Evolutionary conservation across 2,329 filamentous ascomycete genomes (phyloP), one percentile per base, ranked within the genome.

Genomic region (Botryotinia calthae): DNA sequence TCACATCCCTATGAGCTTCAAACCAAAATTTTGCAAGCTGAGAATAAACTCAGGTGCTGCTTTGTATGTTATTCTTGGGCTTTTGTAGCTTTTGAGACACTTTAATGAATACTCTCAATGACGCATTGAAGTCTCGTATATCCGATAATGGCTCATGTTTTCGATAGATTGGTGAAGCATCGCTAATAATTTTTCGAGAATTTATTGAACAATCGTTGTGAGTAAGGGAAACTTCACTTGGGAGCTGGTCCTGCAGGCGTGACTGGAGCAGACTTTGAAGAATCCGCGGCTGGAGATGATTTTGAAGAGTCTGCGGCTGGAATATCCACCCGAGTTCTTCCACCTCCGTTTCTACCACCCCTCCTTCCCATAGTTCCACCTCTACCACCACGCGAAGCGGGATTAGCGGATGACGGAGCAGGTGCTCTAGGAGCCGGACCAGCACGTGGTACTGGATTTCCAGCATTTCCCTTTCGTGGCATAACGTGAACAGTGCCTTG

Each of bases 401-500:
- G 71, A 69, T 67, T 61, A 73, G 77, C 72, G 37, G 78, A 72
- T 46, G 71, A 59, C 40, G 73, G 74, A 59, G 64, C 40, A 51
- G 71, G 64, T 7, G 65, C 25, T 76, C 71, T 72, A 68, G 85
- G 64, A 93, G 90, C 80, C 4, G 46, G 70, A 92, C 93, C 73
- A 92, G 89, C 83, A 97, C 95, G 84, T 1, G 97, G 91, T 75
- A 95, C 91, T 2, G 97, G 92, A 25, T 91, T 90, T 16, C 92
- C 91, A 81, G 97, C 92, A n/a, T 91, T 90, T 16, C 93, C 91
- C 81, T 93, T 94, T 67, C 92, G 88, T 83, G 97, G 95, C 37
- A 97, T 84, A 1, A 98, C 92, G 76, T 97, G 93, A 2, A 98
- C 93, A 16, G 91, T 91, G 10, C 93, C 94, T 80, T 97, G 92